Conservation (phyloP, 139 green algal genomes). For the Eudorina sp. region DNA sequence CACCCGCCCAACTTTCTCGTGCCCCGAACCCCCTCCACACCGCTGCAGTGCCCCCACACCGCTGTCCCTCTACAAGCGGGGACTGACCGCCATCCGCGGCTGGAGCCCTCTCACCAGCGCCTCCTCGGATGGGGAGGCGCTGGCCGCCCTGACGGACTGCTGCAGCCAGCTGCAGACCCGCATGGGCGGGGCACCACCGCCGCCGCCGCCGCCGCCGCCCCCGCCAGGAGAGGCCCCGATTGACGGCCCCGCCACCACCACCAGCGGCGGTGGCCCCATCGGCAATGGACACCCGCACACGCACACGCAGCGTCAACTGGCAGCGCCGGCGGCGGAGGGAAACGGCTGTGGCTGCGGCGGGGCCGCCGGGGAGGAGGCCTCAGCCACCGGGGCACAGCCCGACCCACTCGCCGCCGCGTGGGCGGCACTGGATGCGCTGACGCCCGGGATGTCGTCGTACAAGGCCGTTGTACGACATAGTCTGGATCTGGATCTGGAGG, state of each 20-base stretch:
- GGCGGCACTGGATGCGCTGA: neutral
- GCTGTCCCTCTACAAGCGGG: conserved; percentile 19
- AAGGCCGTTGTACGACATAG: conserved; percentile 33
- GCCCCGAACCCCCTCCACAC: neutral
- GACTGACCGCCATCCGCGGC: neutral
- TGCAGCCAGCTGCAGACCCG: neutral
- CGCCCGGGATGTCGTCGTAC: neutral
- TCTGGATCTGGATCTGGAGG: conserved; percentile 51
- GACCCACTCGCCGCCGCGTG: neutral
- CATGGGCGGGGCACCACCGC: neutral
- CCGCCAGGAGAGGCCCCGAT: too few species aligned
- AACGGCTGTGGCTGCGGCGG: neutral
- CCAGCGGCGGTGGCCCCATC: neutral
- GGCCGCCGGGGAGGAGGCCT: neutral
- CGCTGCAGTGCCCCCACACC: conserved; percentile 1
- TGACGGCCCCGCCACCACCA: too few species aligned
- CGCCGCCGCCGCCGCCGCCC: neutral
- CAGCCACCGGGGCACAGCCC: neutral
- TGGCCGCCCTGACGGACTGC: neutral
- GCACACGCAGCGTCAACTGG: neutral
- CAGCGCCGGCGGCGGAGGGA: too few species aligned
- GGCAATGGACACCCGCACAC: neutral
- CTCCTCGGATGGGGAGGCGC: neutral
- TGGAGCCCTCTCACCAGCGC: conserved; percentile 16
- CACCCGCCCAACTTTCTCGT: neutral